Evolutionary conservation across 495 filamentous ascomycete species (phyloP).

Genomic region (Penicillium lividum): DNA sequence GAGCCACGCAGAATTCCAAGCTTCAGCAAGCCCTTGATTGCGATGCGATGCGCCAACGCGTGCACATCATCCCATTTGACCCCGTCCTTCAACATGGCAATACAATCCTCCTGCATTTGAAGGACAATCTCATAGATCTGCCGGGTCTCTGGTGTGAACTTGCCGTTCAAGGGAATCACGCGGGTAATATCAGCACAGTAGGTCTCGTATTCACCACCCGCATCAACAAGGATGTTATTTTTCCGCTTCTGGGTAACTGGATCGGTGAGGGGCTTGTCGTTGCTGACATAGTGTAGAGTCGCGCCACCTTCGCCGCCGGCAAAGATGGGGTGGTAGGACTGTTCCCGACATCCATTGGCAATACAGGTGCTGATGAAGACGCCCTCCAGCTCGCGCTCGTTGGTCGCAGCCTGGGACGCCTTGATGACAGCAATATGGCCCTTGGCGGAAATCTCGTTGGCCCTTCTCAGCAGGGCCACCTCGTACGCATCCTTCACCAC

Average conservation of each 20-base stretch:
- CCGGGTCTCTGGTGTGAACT: slow-evolving; percentile 68
- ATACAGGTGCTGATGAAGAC: slow-evolving; percentile 76
- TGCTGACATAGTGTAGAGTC: slow-evolving; percentile 85
- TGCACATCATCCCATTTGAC: slow-evolving; percentile 88
- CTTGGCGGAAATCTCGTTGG: slow-evolving; percentile 75
- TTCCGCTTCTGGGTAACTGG: slow-evolving; percentile 52
- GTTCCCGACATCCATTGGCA: slow-evolving; percentile 68
- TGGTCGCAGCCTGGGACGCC: slow-evolving; percentile 62
- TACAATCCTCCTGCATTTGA: slow-evolving; percentile 79
- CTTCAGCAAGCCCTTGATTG: slow-evolving; percentile 73
- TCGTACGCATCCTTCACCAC: slow-evolving; percentile 86
- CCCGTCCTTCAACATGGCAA: slow-evolving; percentile 70
- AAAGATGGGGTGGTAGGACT: slow-evolving; percentile 84
- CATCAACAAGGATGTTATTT: slow-evolving; percentile 78
- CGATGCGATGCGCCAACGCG: slow-evolving; percentile 72
- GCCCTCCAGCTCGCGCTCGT: slow-evolving; percentile 82
- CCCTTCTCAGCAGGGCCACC: slow-evolving; percentile 77
- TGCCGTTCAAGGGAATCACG: slow-evolving; percentile 78
- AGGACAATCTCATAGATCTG: slow-evolving; percentile 86
- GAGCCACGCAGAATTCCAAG: slow-evolving; percentile 74
- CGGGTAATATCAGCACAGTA: slow-evolving; percentile 92
- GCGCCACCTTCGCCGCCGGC: slow-evolving; percentile 74
- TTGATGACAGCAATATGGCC: slow-evolving; percentile 74
- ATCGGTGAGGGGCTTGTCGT: slow-evolving; percentile 61
- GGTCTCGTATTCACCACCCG: slow-evolving; percentile 74